Conservation (phyloP, 768 basidiomycete genomes). For the Lepiota subincarnata region DNA sequence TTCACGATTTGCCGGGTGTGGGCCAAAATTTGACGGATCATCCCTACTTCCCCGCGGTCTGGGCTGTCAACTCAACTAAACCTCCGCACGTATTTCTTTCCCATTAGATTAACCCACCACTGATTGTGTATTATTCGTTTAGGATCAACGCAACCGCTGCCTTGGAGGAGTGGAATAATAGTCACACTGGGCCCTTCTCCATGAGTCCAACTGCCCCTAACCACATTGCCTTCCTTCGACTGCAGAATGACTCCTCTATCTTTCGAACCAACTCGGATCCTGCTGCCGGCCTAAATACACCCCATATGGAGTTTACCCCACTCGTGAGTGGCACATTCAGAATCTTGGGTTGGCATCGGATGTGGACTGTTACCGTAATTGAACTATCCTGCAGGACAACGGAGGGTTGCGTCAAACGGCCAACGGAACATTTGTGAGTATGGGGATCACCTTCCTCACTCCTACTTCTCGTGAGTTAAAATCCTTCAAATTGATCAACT, state of each 20-base stretch:
- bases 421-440: constrained; percentile 23
- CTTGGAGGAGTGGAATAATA: constrained; percentile 16
- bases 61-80: constrained; percentile 25
- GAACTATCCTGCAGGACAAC: not conserved
- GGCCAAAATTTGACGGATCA: constrained; percentile 29
- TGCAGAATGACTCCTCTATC: constrained; percentile 16
- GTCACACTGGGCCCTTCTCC: constrained; percentile 20
- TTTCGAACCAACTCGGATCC: constrained; percentile 22
- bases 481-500: not conserved
- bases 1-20: constrained; percentile 24
- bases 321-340: constrained; percentile 17
- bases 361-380: too few species aligned
- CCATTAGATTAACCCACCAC: not conserved
- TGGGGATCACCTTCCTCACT: constrained; percentile 22
- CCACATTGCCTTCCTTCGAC: constrained; percentile 20
- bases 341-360: constrained; percentile 20
- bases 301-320: constrained; percentile 16
- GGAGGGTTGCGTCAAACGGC: constrained; percentile 15
- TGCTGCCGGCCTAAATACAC: constrained; percentile 14
- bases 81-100: constrained; percentile 17
- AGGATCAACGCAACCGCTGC: constrained; percentile 2
- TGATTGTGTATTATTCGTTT: not conserved
- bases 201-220: constrained; percentile 12
- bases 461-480: constrained; percentile 25
- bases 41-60: constrained; percentile 17